Base-by-base conservation (phyloP, 2,329 filamentous ascomycete genomes). In the Cladosporium sp. region DNA sequence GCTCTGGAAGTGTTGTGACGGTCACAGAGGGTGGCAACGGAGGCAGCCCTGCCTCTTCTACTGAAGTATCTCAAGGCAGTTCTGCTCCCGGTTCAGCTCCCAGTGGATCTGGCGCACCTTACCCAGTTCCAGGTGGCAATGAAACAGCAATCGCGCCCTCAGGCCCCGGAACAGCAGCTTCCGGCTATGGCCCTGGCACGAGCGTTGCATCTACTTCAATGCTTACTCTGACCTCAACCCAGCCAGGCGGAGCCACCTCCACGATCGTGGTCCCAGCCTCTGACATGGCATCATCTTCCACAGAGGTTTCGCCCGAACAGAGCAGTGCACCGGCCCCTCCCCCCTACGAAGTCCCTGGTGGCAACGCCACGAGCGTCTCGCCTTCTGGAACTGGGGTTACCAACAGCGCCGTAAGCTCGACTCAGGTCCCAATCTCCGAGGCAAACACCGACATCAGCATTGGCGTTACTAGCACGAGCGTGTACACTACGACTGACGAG, bases 91-190 rank as follows among this genome's bases (percentile, higher is more conserved):
- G 12, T 31, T 14, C 33, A 35, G 33, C 33, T 35, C 12, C 33
- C 33, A 26, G 52, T 12, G 52, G 29, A 21, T 55, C 52, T 23
- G 60, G 29, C 10, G 44, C 60, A 18, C 60, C 60, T 14, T 62
- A 62, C 60, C 60, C 60, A 14, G 31, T 62, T 8, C 46, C 46
- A 18, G 46, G 49, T 28, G 59, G 59, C n/a, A 62, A 62, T 28
- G 49, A 16, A 7, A 62, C 60, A 16, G 26, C 21, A 12, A 62
- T 62, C n/a, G 60, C 60, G 28, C n/a, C 60, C 21, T 62, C 60
- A 3, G 60, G 60, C n/a, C 40, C 49, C 11, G 60, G 60, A n/a
- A 62, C 60, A 18, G 60, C 44, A 40, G 49, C 33, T 28, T 57
- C 55, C 23, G 55, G 33, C 26, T 35, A 35, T 21, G 21, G n/a